Evolutionary conservation across 805 yeast genomes (phyloP), one percentile per base, ranked within the genome.

Genomic region (Priceomyces melissophilus): DNA sequence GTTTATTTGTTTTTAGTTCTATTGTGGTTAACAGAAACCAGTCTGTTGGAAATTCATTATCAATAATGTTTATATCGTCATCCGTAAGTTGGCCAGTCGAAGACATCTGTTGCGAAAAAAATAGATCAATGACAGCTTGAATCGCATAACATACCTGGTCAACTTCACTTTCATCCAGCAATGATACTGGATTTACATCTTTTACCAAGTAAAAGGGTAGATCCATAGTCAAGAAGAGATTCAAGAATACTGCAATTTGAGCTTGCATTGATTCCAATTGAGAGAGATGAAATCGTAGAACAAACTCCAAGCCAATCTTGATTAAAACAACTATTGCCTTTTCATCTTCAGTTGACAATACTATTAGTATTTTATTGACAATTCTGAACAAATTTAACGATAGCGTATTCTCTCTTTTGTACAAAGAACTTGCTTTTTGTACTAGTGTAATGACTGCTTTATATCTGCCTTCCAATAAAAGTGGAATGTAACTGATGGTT

Each of bases 181-280:
- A 8, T 20, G 25, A 20, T 20, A 8, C 8, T 5, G 4, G 7
- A 20, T 20, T 4, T 20, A 20, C 25, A 8, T 20, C 25, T 20
- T 20, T 20, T 8, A 20, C 8, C 7, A 20, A 20, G 25, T 20
- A 20, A 20, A 20, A 20, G 8, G 25, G 25, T 20, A 20, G 25
- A 20, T 32, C 35, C 14, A 75, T 60, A 1, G 56, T 45, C 5
- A 59, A 53, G 1, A 71, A 58, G n/a, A 78, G 40, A 35, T 78
- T 67, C 8, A 72, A 50, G 45, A 81, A 78, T 3, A 71, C 48
- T 3, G 65, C 47, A 10, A 78, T 45, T 49, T 79, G 81, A 10
- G 61, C 60, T 35, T 63, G 69, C 3, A 79, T 45, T 0, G 63
- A 52, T 2, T 66, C 73, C 49, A 67, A 69, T 8, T 71, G 68